Conservation (phyloP, 192 early-diverging fungal genomes). For the Rhizoclosmatium globosum region DNA sequence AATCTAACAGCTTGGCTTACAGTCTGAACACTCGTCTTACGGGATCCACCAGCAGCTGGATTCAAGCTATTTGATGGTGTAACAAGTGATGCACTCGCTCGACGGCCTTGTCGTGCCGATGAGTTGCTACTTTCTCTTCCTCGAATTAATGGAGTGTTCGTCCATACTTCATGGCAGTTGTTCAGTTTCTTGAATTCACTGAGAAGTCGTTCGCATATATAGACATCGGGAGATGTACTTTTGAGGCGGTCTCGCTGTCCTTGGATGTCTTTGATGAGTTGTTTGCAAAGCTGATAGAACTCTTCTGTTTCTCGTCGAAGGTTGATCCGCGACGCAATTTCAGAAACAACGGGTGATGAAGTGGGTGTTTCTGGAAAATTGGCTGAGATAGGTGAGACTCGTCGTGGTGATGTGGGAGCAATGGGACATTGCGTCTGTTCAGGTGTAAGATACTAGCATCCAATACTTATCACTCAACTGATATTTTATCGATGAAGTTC, state of each 20-base stretch:
- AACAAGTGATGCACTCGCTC: too few species aligned
- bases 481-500: slow-evolving; percentile 60
- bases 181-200: slow-evolving; percentile 7
- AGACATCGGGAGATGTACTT: slow-evolving; percentile 8
- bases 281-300: slow-evolving; percentile 23
- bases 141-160: too few species aligned
- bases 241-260: neutral
- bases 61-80: too few species aligned
- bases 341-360: neutral
- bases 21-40: neutral
- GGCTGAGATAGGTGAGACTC: neutral
- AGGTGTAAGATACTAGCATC: neutral
- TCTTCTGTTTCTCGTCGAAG: slow-evolving; percentile 36
- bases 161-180: neutral
- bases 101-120: too few species aligned
- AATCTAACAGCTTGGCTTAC: slow-evolving; percentile 1
- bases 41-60: too few species aligned
- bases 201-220: slow-evolving; percentile 19
- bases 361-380: neutral
- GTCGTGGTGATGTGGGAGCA: too few species aligned
- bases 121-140: too few species aligned
- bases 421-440: neutral
- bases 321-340: slow-evolving; percentile 17
- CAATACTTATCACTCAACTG: slow-evolving; percentile 24
- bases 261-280: slow-evolving; percentile 10